Conservation (phyloP, 768 basidiomycete species). For the Xerocomus brunneocitrinus region DNA sequence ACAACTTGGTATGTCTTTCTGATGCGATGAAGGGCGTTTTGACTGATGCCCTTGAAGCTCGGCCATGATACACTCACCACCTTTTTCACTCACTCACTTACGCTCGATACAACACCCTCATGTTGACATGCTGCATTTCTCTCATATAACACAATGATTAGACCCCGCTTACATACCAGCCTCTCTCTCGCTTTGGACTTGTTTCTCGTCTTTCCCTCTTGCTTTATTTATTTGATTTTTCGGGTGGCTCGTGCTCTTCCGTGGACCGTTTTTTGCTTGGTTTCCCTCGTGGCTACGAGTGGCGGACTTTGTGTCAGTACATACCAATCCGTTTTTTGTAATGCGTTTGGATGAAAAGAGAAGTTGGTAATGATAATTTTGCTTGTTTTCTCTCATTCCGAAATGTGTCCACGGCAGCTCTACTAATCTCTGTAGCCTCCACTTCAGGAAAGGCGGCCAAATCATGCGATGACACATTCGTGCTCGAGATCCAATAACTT, state of each 20-base stretch:
- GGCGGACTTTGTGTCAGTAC: too few relatives aligned
- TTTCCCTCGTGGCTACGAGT: not conserved
- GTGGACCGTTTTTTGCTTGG: not conserved
- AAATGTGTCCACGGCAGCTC: too few relatives aligned
- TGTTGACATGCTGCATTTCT: not conserved
- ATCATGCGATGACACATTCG: too few relatives aligned
- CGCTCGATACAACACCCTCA: not conserved
- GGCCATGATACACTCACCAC: slow-evolving; percentile 14
- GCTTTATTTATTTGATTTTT: not conserved
- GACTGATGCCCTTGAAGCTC: slow-evolving; percentile 13
- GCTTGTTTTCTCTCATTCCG: too few relatives aligned
- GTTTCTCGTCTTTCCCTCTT: not conserved
- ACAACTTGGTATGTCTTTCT: slow-evolving; percentile 62
- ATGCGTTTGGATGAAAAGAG: not conserved
- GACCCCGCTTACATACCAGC: not conserved
- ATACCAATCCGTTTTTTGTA: not conserved
- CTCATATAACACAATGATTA: not conserved
- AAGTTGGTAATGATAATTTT: too few relatives aligned
- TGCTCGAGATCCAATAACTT: too few relatives aligned
- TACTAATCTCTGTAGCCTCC: too few relatives aligned
- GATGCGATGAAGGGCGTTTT: not conserved
- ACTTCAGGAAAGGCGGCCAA: too few relatives aligned
- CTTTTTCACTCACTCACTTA: not conserved
- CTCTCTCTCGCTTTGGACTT: not conserved
- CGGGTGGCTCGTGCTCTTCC: not conserved